These are phyloP conservation scores for Coprinellus micaceus DNA, from an alignment of 768 basidiomycete species.

Conservation along the genomic window DNA sequence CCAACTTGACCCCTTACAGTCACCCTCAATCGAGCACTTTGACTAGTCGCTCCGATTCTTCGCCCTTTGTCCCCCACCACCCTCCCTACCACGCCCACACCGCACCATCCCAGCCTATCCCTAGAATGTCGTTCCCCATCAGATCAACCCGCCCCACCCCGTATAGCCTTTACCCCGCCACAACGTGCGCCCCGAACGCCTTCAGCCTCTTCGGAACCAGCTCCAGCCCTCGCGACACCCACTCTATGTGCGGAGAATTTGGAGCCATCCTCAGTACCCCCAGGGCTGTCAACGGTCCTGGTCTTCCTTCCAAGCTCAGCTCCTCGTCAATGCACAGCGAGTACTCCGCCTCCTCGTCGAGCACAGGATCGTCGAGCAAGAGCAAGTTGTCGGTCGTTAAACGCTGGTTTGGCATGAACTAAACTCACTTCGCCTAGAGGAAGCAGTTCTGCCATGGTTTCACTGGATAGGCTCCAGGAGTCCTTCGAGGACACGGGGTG, in stretches of 20 bases:
- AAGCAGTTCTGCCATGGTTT: no score
- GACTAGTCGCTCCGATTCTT: constrained; percentile 15
- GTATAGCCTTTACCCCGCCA: constrained; percentile 3
- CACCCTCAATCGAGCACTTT: constrained; percentile 12
- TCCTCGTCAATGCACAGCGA: background rate
- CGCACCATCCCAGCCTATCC: background rate
- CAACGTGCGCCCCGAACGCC: constrained; percentile 4
- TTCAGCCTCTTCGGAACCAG: constrained; percentile 11
- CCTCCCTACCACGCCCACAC: background rate
- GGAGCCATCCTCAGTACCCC: constrained; percentile 7
- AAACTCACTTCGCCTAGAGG: background rate
- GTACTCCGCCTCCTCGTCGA: constrained; percentile 4
- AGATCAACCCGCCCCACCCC: constrained; percentile 9
- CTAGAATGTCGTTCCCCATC: constrained; percentile 8
- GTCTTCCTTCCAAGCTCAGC: background rate
- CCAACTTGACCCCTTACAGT: background rate
- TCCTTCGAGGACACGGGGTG: background rate
- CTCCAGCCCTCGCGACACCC: constrained; percentile 13
- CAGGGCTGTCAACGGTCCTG: background rate
- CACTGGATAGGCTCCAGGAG: background rate
- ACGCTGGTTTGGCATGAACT: constrained; percentile 12
- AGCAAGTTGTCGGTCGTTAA: constrained; percentile 8
- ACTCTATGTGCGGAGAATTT: constrained; percentile 13
- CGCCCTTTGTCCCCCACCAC: background rate
- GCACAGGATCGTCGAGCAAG: background rate